phyloP scores from a whole-genome alignment of 1,284 basidiomycete genomes.

The Meira miltonrushii region DNA sequence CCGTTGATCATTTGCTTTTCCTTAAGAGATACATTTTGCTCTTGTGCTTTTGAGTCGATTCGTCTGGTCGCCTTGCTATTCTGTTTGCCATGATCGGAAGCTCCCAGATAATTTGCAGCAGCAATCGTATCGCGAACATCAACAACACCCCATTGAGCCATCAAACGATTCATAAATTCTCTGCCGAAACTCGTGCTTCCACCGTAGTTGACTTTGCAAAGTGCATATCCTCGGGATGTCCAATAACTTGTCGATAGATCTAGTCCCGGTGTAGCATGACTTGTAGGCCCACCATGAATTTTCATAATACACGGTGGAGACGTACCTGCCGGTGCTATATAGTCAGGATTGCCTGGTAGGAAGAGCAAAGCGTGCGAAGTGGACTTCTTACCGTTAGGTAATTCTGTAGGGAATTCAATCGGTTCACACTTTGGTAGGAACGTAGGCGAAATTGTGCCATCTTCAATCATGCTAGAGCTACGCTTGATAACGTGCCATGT shows the following conservation, averaged over 20 bases:
- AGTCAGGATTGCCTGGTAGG: constrained; percentile 62
- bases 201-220: constrained; percentile 67
- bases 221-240: constrained; percentile 51
- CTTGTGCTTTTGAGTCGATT: background rate
- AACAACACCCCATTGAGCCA: constrained; percentile 64
- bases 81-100: constrained; percentile 2
- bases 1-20: constrained; percentile 15
- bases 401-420: constrained; percentile 39
- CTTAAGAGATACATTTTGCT: constrained; percentile 2
- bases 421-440: constrained; percentile 22
- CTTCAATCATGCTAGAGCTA: constrained; percentile 20
- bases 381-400: constrained; percentile 26
- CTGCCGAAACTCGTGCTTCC: constrained; percentile 62
- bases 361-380: constrained; percentile 60
- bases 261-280: constrained; percentile 56
- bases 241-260: constrained; percentile 58
- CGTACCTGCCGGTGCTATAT: constrained; percentile 57
- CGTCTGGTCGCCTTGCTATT: constrained; percentile 4
- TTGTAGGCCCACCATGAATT: constrained; percentile 67
- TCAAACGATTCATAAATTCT: constrained; percentile 58
- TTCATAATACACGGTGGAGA: constrained; percentile 64
- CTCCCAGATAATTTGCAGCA: constrained; percentile 58
- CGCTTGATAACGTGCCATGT: constrained; percentile 26
- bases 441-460: constrained; percentile 20
- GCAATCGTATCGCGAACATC: constrained; percentile 64